Base-by-base conservation (phyloP, 306 rosid species). In the Carpinus viminea region DNA sequence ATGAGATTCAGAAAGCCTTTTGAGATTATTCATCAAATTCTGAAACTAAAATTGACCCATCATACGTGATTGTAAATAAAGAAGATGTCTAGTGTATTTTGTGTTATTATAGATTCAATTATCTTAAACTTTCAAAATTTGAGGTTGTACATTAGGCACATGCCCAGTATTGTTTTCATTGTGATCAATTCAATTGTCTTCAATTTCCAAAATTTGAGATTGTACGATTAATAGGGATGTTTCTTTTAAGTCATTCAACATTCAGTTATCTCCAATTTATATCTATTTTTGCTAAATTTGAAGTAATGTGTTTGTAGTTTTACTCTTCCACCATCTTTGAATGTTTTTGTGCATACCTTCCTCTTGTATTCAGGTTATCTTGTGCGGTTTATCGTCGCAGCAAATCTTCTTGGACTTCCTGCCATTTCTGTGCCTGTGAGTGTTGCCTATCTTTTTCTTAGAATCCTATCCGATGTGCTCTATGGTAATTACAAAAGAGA, bases 351-450 rank as follows among this genome's bases (percentile, higher is more conserved):
- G 52, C 65, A 24, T 48, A 55, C 46, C 68, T 65, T 65, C 60
- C 21, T 59, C 70, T 73, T 76, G 57, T 75, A 80, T 74, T 77
- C 89, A 94, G 97, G 79, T 75, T 71, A 92, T 79, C 97, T 95
- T 60, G 92, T 94, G 98, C 90, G 89, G 77, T 94, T 94, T 79
- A 81, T 87, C 76, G 7, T 87, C 43, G 79, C 89, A 5, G 95
- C 88, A 72, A 94, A 94, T 86, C 92, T 91, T 84, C 87, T 94
- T 54, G 98, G 97, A 53, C 78, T 94, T 84, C 98, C 98, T 81
- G 97, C 98, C 78, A 92, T 94, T 79, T 85, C 97, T 60, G 85
- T 94, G 72, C 98, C 98, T 21, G 97, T 94, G 86, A 88, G 97
- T 88, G 47, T 13, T 13, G 18, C n/a, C n/a, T 68, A 20, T 36